These are phyloP conservation scores for Heritiera littoralis DNA, from an alignment of 345 rosid species.

Conservation along the genomic window DNA sequence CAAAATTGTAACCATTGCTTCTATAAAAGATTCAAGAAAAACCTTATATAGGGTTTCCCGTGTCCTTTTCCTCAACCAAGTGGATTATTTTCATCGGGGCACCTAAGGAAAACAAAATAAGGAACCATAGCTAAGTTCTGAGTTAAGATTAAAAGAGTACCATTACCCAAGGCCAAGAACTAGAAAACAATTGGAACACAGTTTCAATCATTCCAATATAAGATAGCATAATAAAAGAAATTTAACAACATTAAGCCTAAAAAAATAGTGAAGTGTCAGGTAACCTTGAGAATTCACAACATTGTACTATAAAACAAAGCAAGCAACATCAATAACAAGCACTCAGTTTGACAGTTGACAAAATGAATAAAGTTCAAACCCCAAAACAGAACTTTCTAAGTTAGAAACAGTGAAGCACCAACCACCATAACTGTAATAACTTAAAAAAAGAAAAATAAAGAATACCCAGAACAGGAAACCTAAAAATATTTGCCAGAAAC, in stretches of 20 bases:
- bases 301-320: not conserved
- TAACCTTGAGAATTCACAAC: slow-evolving; percentile 3
- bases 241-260: not conserved
- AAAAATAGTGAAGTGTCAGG: not conserved
- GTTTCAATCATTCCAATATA: not conserved
- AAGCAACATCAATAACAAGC: not conserved
- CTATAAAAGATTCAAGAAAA: not conserved
- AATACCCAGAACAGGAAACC: not conserved
- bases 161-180: not conserved
- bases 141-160: not conserved
- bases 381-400: not conserved
- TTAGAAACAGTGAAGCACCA: not conserved
- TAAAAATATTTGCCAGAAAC: not conserved
- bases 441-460: not conserved
- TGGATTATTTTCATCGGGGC: slow-evolving; percentile 1
- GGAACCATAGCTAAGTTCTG: not conserved
- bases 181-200: not conserved
- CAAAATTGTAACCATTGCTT: slow-evolving; percentile 2
- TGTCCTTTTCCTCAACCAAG: not conserved
- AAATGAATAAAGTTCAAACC: not conserved
- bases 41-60: not conserved
- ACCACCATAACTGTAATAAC: not conserved
- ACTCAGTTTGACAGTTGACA: not conserved
- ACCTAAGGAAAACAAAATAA: not conserved
- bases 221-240: not conserved